phyloP scores from a whole-genome alignment of 192 early-diverging fungal species.

The Obelidium mucronatum region DNA sequence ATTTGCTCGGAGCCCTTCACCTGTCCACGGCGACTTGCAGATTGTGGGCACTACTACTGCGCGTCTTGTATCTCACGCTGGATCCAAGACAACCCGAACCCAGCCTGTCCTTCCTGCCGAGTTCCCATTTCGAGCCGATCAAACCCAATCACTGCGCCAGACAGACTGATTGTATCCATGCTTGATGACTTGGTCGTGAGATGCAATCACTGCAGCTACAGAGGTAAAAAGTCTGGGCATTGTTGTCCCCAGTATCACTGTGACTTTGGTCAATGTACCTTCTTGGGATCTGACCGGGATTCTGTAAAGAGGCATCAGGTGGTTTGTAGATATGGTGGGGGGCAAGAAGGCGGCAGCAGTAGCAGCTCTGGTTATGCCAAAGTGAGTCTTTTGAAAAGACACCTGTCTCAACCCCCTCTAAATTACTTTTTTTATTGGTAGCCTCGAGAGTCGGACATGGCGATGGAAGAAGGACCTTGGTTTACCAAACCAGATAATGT shows the following conservation, averaged over 20 bases:
- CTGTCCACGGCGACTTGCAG: background rate
- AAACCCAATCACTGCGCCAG: conserved; percentile 5
- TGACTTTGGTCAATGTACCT: background rate
- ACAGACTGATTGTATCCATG: conserved; percentile 4
- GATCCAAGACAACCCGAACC: background rate
- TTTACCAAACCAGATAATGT: background rate
- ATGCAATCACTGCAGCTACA: conserved; percentile 11
- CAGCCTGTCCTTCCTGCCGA: conserved; percentile 7
- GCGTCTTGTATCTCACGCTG: background rate
- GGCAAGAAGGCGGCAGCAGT: background rate
- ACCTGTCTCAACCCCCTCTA: too few species aligned
- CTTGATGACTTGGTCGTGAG: conserved; percentile 11
- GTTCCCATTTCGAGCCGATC: background rate
- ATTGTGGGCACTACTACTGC: conserved; percentile 35
- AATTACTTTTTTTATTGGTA: too few species aligned
- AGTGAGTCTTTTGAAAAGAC: too few species aligned
- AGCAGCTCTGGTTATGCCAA: too few species aligned
- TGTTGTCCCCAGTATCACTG: conserved; percentile 7
- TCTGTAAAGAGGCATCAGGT: conserved; percentile 1
- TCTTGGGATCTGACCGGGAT: conserved; percentile 16
- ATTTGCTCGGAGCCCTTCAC: conserved; percentile 17
- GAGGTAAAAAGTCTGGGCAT: conserved; percentile 2
- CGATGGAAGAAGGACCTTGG: background rate
- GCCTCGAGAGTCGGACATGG: too few species aligned
- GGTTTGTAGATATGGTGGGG: background rate